Percentiles rank a stretch among this genome's conserved stretches.
These are phyloP conservation scores for Paraglomus brasilianum DNA, from an alignment of 192 early-diverging fungal genomes.

Conservation along the genomic window DNA sequence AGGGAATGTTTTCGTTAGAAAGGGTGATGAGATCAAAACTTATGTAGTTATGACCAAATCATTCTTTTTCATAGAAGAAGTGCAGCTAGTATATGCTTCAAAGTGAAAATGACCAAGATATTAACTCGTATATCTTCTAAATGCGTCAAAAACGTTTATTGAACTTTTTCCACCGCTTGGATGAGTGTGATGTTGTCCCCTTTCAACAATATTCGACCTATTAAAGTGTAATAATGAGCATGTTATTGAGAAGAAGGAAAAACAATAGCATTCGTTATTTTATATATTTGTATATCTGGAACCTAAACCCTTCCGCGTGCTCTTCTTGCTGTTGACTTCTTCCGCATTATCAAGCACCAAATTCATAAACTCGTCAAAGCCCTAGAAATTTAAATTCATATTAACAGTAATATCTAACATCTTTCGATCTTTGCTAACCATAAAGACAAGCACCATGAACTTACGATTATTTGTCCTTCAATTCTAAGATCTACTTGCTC, in stretches of 20 bases:
- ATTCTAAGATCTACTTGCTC: constrained; percentile 85
- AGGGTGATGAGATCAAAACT: too few relatives aligned
- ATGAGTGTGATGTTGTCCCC: constrained; percentile 97
- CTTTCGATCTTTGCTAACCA: neutral
- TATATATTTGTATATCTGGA: neutral
- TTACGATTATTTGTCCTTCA: constrained; percentile 91
- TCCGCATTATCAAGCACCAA: constrained; percentile 88
- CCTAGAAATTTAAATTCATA: constrained; percentile 53
- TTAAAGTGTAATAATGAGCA: neutral
- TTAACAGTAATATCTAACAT: neutral
- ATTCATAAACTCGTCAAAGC: constrained; percentile 99
- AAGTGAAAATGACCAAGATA: neutral
- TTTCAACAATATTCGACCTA: constrained; percentile 88
- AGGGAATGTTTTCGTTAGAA: too few relatives aligned
- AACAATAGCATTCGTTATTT: neutral
- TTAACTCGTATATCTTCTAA: constrained; percentile 24
- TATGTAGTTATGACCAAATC: too few relatives aligned
- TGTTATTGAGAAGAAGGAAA: neutral
- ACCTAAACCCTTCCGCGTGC: constrained; percentile 73
- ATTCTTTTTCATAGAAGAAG: too few relatives aligned
- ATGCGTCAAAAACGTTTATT: constrained; percentile 18
- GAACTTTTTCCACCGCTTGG: constrained; percentile 40
- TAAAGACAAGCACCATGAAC: constrained; percentile 12
- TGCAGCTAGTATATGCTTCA: too few relatives aligned
- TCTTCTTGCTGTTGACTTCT: constrained; percentile 81